Evolutionary conservation across 805 yeast species (phyloP).

Genomic region (Spathaspora sp.): DNA sequence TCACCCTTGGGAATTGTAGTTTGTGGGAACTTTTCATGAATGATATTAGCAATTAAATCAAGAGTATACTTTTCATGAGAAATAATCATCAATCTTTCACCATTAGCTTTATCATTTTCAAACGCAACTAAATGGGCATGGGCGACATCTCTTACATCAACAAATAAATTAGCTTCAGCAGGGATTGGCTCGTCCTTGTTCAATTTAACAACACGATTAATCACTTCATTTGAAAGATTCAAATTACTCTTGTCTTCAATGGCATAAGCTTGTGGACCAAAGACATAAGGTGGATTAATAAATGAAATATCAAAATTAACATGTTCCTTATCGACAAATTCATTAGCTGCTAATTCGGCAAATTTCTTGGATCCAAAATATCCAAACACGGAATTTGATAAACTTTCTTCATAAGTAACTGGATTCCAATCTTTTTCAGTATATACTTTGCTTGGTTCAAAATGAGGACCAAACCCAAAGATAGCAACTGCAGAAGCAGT

Average conservation of each 20-base stretch:
- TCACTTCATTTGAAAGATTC: background rate
- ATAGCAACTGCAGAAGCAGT: conserved; percentile 50
- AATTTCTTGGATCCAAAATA: conserved; percentile 46
- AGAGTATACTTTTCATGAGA: conserved; percentile 28
- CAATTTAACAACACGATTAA: conserved; percentile 7
- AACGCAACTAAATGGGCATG: conserved; percentile 32
- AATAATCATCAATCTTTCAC: conserved; percentile 29
- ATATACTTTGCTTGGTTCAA: background rate
- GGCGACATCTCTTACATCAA: conserved; percentile 29
- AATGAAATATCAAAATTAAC: conserved; percentile 37
- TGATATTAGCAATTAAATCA: conserved; percentile 28
- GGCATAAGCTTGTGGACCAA: conserved; percentile 50
- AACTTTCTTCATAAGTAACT: conserved; percentile 26
- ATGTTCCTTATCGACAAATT: conserved; percentile 36
- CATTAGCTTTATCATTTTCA: conserved; percentile 18
- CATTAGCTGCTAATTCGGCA: conserved; percentile 60
- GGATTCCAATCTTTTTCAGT: conserved; percentile 37
- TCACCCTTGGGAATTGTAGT: conserved; percentile 30
- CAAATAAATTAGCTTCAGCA: conserved; percentile 16
- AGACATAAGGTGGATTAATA: conserved; percentile 42
- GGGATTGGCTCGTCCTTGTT: conserved; percentile 11
- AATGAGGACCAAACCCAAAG: background rate
- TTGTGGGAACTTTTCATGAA: conserved; percentile 23
- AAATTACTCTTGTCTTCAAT: background rate
- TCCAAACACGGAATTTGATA: conserved; percentile 8